Evolutionary conservation across 2,329 filamentous ascomycete species (phyloP).

Genomic region (Graphilbum sp.): DNA sequence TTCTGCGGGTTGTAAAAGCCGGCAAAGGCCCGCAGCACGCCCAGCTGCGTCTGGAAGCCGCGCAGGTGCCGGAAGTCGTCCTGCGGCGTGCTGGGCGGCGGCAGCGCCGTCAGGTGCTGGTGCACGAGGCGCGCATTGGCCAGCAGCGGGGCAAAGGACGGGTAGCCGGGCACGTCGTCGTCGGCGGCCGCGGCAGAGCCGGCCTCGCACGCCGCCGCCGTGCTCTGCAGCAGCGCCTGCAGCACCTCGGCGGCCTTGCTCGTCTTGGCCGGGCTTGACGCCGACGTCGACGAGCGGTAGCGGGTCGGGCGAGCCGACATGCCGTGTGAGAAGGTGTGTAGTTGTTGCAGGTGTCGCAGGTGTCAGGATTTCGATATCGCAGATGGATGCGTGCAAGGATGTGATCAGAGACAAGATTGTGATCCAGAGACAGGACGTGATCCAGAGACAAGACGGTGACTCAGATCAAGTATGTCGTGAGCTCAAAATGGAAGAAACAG

Average conservation of each 20-base stretch:
- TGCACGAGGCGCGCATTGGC: slow-evolving; percentile 48
- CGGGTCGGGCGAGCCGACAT: slow-evolving; percentile 30
- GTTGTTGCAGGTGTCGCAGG: too few species aligned
- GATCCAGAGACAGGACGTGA: too few species aligned
- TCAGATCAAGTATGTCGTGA: too few species aligned
- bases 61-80: slow-evolving; percentile 70
- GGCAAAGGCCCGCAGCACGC: slow-evolving; percentile 52
- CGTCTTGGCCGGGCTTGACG: slow-evolving; percentile 35
- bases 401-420: too few species aligned
- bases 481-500: too few species aligned
- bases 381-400: too few species aligned
- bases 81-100: slow-evolving; percentile 36
- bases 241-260: slow-evolving; percentile 46
- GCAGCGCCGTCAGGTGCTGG: slow-evolving; percentile 37
- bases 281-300: slow-evolving; percentile 48
- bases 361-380: too few species aligned
- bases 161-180: slow-evolving; percentile 26
- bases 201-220: slow-evolving; percentile 17
- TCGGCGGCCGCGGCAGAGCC: slow-evolving; percentile 14
- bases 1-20: slow-evolving; percentile 59
- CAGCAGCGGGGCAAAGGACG: slow-evolving; percentile 29
- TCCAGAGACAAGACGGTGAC: too few species aligned
- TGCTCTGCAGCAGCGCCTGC: slow-evolving; percentile 33
- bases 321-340: not conserved
- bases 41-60: slow-evolving; percentile 62